Evolutionary conservation across 495 filamentous ascomycete species (phyloP).

Genomic region (Daldinia childiae): DNA sequence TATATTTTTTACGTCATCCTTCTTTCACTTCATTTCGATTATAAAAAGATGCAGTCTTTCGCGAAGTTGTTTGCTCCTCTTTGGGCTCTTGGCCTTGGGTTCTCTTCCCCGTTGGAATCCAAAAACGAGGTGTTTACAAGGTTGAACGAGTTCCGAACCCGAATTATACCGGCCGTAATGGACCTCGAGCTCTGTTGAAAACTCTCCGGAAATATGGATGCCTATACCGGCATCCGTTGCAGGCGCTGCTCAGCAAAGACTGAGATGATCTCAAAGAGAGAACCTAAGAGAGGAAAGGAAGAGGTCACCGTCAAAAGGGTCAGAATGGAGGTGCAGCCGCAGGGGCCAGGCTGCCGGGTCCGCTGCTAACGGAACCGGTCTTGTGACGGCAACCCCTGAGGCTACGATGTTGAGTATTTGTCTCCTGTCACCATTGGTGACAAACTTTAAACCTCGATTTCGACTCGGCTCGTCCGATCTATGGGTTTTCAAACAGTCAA

Average conservation of each 20-base stretch:
- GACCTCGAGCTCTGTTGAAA: constrained; percentile 66
- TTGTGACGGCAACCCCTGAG: constrained; percentile 69
- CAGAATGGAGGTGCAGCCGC: constrained; percentile 25
- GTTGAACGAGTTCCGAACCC: constrained; percentile 66
- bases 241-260: constrained; percentile 48
- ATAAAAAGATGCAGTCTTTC: constrained; percentile 50
- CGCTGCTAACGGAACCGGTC: constrained; percentile 56
- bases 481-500: constrained; percentile 82
- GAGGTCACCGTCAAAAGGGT: constrained; percentile 17
- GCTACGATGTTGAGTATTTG: constrained; percentile 73
- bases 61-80: constrained; percentile 47
- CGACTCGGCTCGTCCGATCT: constrained; percentile 85
- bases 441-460: constrained; percentile 80
- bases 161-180: constrained; percentile 60
- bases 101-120: constrained; percentile 49
- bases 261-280: constrained; percentile 44
- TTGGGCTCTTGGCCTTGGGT: constrained; percentile 52
- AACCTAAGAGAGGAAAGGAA: constrained; percentile 35
- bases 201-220: constrained; percentile 72
- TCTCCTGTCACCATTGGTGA: constrained; percentile 75
- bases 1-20: constrained; percentile 13
- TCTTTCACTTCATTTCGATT: constrained; percentile 7
- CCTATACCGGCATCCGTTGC: constrained; percentile 53
- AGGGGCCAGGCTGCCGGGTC: constrained; percentile 20
- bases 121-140: constrained; percentile 65